Conservation (phyloP, 148 eudicot species). For the Vaccinium corymbosum region DNA sequence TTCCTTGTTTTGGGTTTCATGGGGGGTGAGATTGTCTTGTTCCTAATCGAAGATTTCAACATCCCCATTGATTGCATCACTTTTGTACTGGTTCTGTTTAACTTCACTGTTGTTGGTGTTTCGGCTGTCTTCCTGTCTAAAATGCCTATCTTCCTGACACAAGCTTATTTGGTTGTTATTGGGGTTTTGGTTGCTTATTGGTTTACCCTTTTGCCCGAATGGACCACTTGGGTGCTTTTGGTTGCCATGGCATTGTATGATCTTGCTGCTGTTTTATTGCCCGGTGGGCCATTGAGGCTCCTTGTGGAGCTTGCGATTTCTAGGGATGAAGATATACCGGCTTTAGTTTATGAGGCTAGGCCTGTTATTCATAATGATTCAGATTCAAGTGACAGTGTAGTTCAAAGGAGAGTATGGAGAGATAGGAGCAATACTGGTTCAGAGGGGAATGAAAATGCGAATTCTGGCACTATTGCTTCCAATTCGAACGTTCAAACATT, state of each 20-base stretch:
- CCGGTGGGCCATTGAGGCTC: conserved; percentile 79
- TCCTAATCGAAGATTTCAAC: conserved; percentile 41
- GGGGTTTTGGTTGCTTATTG: conserved; percentile 90
- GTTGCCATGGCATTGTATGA: conserved; percentile 89
- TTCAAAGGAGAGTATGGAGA: conserved; percentile 68
- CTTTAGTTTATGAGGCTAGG: conserved; percentile 94
- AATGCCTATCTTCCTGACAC: conserved; percentile 69
- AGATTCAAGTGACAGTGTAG: conserved; percentile 18
- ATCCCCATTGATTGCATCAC: conserved; percentile 61
- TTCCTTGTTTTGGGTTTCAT: conserved; percentile 75
- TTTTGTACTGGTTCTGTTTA: conserved; percentile 50
- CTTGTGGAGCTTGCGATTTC: conserved; percentile 91
- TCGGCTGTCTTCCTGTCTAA: conserved; percentile 74
- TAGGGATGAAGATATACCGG: conserved; percentile 94
- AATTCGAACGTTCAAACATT: conserved; percentile 14
- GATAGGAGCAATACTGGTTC: conserved; percentile 23
- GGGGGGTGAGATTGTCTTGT: conserved; percentile 68
- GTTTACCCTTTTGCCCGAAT: conserved; percentile 93
- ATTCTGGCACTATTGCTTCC: conserved; percentile 10
- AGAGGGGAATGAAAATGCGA: conserved; percentile 22
- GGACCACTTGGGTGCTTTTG: conserved; percentile 97
- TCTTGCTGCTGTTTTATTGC: conserved; percentile 92
- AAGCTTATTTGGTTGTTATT: conserved; percentile 76
- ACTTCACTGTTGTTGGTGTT: conserved; percentile 79
- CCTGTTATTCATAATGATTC: conserved; percentile 46